These are phyloP conservation scores for Coniophora puteana DNA, from an alignment of 1,284 basidiomycete species.

Conservation along the genomic window DNA sequence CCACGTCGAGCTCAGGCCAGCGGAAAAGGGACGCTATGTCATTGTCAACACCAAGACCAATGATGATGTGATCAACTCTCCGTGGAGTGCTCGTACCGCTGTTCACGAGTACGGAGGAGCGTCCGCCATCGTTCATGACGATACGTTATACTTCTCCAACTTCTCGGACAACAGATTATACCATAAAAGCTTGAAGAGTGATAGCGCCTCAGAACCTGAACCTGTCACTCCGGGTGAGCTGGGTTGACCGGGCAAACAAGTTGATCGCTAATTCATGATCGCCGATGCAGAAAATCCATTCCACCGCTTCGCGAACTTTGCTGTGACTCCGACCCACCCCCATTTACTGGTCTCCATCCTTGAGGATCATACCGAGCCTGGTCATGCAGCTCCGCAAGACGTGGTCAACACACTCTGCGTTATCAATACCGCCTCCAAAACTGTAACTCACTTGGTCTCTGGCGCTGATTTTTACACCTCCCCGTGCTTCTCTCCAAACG, in stretches of 20 bases:
- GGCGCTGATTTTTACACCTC: constrained; percentile 54
- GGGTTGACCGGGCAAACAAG: not conserved
- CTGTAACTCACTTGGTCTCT: constrained; percentile 26
- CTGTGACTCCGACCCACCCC: constrained; percentile 20
- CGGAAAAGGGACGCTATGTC: constrained; percentile 55
- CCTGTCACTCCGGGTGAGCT: constrained; percentile 58
- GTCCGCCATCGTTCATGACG: constrained; percentile 45
- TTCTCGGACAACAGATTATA: constrained; percentile 50
- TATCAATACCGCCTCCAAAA: constrained; percentile 36
- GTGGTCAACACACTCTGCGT: constrained; percentile 47
- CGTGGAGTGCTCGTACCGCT: constrained; percentile 53
- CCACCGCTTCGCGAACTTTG: constrained; percentile 49
- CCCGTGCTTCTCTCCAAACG: constrained; percentile 67
- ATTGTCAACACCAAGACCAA: constrained; percentile 47
- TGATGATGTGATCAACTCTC: constrained; percentile 45
- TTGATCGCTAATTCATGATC: constrained; percentile 2
- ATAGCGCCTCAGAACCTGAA: constrained; percentile 36
- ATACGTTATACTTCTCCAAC: constrained; percentile 55
- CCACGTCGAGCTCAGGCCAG: constrained; percentile 59
- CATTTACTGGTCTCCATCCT: constrained; percentile 33
- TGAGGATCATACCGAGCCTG: constrained; percentile 59
- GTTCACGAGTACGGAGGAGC: constrained; percentile 64
- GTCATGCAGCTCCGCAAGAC: constrained; percentile 44
- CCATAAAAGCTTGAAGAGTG: too few relatives aligned
- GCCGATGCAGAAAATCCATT: constrained; percentile 38